Conservation (phyloP, 2,329 filamentous ascomycete genomes). For the Ophiocordyceps unilateralis region DNA sequence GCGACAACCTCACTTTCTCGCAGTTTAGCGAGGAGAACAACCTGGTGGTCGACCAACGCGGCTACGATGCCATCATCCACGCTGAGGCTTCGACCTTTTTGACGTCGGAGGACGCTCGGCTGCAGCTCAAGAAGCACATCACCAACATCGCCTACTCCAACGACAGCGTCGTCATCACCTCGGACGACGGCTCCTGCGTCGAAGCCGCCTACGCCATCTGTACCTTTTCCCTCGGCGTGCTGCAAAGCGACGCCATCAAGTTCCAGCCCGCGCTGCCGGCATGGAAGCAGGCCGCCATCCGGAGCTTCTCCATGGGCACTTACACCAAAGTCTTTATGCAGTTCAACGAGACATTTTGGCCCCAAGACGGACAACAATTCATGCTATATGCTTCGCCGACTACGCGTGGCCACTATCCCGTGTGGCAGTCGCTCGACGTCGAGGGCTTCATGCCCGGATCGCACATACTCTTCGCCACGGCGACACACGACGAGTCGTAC, state of each 20-base stretch:
- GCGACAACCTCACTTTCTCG: constrained; percentile 43
- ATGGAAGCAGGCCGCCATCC: constrained; percentile 48
- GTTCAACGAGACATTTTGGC: constrained; percentile 52
- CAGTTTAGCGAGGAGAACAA: constrained; percentile 46
- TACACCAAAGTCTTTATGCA: constrained; percentile 61
- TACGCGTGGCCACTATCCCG: constrained; percentile 27
- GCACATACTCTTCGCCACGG: constrained; percentile 49
- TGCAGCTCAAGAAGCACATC: constrained; percentile 41
- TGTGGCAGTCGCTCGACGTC: constrained; percentile 45
- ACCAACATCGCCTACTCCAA: constrained; percentile 34
- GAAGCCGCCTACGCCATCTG: constrained; percentile 44
- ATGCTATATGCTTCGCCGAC: constrained; percentile 27
- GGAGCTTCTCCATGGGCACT: constrained; percentile 49
- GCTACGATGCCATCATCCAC: constrained; percentile 40
- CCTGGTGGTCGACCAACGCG: constrained; percentile 41
- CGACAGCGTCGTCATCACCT: constrained; percentile 33
- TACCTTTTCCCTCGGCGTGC: constrained; percentile 51
- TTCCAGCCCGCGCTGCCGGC: constrained; percentile 41
- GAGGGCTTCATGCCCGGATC: constrained; percentile 41
- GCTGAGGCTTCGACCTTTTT: constrained; percentile 42
- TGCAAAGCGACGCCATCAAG: constrained; percentile 41
- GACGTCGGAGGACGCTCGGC: constrained; percentile 30
- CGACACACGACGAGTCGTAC: constrained; percentile 38
- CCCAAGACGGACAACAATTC: constrained; percentile 20
- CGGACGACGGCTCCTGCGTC: constrained; percentile 36